phyloP scores from a whole-genome alignment of 257 asterid species.

The Nicotiana undulata region DNA sequence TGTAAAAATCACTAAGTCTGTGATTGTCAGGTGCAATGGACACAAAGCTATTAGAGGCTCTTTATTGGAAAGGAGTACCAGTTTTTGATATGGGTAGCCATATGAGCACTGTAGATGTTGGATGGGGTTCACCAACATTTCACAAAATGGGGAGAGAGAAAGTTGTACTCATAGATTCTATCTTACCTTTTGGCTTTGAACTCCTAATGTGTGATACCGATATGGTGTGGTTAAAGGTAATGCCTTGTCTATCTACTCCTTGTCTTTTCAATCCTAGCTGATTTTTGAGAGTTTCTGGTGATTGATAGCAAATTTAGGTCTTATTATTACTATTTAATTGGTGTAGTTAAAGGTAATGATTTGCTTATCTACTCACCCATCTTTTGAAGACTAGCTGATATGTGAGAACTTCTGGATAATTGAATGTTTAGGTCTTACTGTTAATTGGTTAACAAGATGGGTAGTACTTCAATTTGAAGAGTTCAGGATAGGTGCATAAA shows the following conservation, averaged over 20 bases:
- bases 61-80: constrained; percentile 94
- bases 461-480: not conserved
- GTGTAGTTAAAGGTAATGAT: constrained; percentile 71
- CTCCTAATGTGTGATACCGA: constrained; percentile 97
- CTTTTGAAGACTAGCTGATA: not conserved
- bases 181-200: constrained; percentile 85
- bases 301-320: not conserved
- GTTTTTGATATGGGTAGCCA: constrained; percentile 98
- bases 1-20: not conserved
- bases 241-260: constrained; percentile 13
- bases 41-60: constrained; percentile 87
- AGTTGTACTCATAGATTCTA: constrained; percentile 73
- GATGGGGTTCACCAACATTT: constrained; percentile 93
- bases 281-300: not conserved
- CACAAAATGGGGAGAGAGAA: constrained; percentile 98
- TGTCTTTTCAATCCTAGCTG: not conserved
- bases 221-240: constrained; percentile 99
- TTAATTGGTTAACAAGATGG: not conserved
- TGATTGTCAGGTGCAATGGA: constrained; percentile 87
- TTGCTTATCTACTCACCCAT: constrained; percentile 13
- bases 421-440: not conserved
- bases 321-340: not conserved
- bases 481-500: not conserved
- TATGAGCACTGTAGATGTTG: constrained; percentile 94
- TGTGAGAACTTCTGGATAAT: not conserved